Base-by-base conservation (phyloP, 495 filamentous ascomycete species). In the Schizothecium vesticola region DNA sequence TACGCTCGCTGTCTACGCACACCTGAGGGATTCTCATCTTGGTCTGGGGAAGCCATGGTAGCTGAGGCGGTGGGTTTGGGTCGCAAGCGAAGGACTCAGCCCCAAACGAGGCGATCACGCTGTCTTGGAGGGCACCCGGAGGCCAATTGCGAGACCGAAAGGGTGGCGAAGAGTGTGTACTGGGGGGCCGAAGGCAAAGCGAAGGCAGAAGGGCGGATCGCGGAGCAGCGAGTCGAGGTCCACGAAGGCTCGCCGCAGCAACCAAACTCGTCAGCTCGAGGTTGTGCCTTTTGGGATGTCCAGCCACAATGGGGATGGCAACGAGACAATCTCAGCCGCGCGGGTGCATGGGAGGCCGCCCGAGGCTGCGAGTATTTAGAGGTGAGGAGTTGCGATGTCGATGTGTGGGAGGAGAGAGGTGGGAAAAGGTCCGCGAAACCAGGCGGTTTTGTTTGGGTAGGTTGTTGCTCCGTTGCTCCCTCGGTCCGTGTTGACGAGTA, bases 1-100 rank as follows among this genome's bases (percentile, higher is more conserved):
- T 72, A 78, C 76, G 76, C 74, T 75, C 74, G 69, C 8, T 68
- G 65, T 36, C 74, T 66, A 24, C 72, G 72, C 33, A 67, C 60
- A 55, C 72, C 63, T 23, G 67, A 66, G 58, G 69, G 63, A 3
- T 73, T 71, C 36, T 61, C 66, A 29, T 73, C 69, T 55, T 67
- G 58, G 69, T 24, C 31, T 25, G 74, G 56, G n/a, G 23, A 25
- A 10, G 66, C 72, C 74, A 76, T 76, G 62, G 63, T 65, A 74
- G 74, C 71, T 74, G 71, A 69, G 64, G 64, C 22, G 51, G 67
- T 57, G 65, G 63, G 66, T 70, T 65, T 33, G 23, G 29, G 70
- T 71, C 71, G 69, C 67, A 67, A 67, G 63, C 69, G 68, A 24
- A 58, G 21, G 28, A 59, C 72, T 64, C 64, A 71, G 72, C 70